These are phyloP conservation scores for Lasiodiplodia sp. DNA, from an alignment of 2,329 filamentous ascomycete genomes.

Conservation along the genomic window DNA sequence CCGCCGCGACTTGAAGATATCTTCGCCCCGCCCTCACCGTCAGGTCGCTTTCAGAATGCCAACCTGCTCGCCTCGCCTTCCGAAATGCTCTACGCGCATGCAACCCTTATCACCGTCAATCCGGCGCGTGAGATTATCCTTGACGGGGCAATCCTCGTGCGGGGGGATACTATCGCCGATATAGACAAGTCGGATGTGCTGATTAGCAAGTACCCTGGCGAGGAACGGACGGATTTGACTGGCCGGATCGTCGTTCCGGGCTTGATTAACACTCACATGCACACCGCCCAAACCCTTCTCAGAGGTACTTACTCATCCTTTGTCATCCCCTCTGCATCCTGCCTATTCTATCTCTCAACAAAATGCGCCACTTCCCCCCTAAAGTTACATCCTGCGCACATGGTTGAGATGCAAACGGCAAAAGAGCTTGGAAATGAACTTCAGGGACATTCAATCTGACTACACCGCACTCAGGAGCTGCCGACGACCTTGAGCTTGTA, in stretches of 20 bases:
- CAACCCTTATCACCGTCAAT: conserved; percentile 62
- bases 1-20: conserved; percentile 5
- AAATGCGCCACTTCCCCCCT: neutral
- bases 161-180: conserved; percentile 50
- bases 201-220: conserved; percentile 38
- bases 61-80: neutral
- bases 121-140: conserved; percentile 53
- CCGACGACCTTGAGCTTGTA: conserved; percentile 59
- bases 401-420: neutral
- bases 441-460: neutral
- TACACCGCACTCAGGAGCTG: conserved; percentile 33
- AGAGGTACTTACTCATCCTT: conserved; percentile 45
- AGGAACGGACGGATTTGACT: conserved; percentile 45
- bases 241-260: conserved; percentile 59
- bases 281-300: conserved; percentile 58
- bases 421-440: neutral
- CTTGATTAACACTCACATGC: conserved; percentile 60
- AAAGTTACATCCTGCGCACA: neutral
- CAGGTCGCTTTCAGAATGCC: neutral
- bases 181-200: conserved; percentile 53
- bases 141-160: conserved; percentile 56
- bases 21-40: neutral
- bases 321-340: neutral
- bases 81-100: conserved; percentile 56
- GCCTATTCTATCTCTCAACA: neutral